These are phyloP conservation scores for Didymella glomerata DNA, from an alignment of 2,329 filamentous ascomycete genomes.

Conservation along the genomic window DNA sequence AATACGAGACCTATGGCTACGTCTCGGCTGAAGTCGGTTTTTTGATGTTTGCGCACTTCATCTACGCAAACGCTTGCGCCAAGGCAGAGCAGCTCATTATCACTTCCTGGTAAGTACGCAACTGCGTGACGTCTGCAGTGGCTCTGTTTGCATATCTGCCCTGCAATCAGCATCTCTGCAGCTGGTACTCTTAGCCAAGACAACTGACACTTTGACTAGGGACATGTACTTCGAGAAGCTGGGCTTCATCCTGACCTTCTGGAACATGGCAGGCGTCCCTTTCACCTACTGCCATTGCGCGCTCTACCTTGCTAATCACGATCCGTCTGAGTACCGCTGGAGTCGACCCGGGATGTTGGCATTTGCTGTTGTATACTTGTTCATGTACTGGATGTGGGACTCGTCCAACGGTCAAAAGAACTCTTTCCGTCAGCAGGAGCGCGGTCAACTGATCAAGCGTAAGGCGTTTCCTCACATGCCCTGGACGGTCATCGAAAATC, in stretches of 20 bases:
- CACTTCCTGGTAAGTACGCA: conserved; percentile 72
- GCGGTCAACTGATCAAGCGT: conserved; percentile 71
- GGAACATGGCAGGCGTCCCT: conserved; percentile 92
- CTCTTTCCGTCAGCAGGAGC: conserved; percentile 81
- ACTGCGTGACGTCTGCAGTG: background rate
- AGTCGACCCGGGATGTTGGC: conserved; percentile 70
- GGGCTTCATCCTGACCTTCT: conserved; percentile 97
- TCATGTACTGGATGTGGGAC: conserved; percentile 90
- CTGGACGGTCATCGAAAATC: conserved; percentile 82
- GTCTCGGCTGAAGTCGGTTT: conserved; percentile 83
- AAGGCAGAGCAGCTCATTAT: conserved; percentile 92
- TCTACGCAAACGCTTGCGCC: conserved; percentile 89
- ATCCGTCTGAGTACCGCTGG: conserved; percentile 78
- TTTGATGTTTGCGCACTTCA: conserved; percentile 84
- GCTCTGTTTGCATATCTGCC: too few species aligned
- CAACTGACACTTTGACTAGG: conserved; percentile 52
- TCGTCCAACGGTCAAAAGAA: conserved; percentile 93
- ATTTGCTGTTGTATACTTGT: conserved; percentile 74
- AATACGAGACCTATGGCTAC: conserved; percentile 84
- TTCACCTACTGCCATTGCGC: conserved; percentile 92
- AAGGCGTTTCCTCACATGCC: conserved; percentile 87
- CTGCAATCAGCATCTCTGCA: too few species aligned
- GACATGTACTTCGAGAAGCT: conserved; percentile 97
- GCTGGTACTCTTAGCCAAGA: background rate
- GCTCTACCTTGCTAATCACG: conserved; percentile 84